Percentiles rank a stretch among this genome's conserved stretches.
phyloP scores from a whole-genome alignment of 2,329 filamentous ascomycete species.

The Fusarium robinianum region DNA sequence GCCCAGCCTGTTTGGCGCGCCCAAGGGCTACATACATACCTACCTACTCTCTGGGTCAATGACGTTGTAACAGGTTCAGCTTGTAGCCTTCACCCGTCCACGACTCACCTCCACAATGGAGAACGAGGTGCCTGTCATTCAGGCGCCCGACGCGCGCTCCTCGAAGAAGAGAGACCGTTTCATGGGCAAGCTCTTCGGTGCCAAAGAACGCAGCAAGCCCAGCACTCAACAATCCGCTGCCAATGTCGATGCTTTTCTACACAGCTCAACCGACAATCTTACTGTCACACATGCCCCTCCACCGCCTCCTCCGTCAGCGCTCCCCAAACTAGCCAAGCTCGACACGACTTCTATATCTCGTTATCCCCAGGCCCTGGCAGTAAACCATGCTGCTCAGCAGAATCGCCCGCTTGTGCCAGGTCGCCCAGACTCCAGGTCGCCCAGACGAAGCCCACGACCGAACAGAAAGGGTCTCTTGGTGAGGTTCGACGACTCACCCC shows the following conservation, averaged over 20 bases:
- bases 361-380: conserved; percentile 58
- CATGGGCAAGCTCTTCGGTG: conserved; percentile 66
- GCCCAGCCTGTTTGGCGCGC: conserved; percentile 23
- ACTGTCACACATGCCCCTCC: conserved; percentile 57
- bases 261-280: conserved; percentile 59
- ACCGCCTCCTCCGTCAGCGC: conserved; percentile 46
- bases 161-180: conserved; percentile 58
- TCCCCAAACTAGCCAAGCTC: conserved; percentile 58
- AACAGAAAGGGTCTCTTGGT: conserved; percentile 73
- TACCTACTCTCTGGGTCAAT: conserved; percentile 35
- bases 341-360: conserved; percentile 60
- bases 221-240: conserved; percentile 44
- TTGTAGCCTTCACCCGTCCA: conserved; percentile 13
- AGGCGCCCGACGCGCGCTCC: conserved; percentile 46
- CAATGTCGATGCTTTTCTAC: conserved; percentile 64
- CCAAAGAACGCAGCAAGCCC: conserved; percentile 49
- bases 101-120: conserved; percentile 46
- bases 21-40: conserved; percentile 21
- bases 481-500: conserved; percentile 71
- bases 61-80: conserved; percentile 32
- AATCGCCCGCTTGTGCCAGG: conserved; percentile 48
- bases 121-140: conserved; percentile 47
- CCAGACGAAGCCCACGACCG: conserved; percentile 50
- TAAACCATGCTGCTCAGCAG: conserved; percentile 50
- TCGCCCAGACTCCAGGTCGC: conserved; percentile 49